Percentiles rank a stretch among this genome's conserved stretches.
These are phyloP conservation scores for Aechmea fasciata DNA, from an alignment of 176 grass and related monocot genomes.

Conservation along the genomic window DNA sequence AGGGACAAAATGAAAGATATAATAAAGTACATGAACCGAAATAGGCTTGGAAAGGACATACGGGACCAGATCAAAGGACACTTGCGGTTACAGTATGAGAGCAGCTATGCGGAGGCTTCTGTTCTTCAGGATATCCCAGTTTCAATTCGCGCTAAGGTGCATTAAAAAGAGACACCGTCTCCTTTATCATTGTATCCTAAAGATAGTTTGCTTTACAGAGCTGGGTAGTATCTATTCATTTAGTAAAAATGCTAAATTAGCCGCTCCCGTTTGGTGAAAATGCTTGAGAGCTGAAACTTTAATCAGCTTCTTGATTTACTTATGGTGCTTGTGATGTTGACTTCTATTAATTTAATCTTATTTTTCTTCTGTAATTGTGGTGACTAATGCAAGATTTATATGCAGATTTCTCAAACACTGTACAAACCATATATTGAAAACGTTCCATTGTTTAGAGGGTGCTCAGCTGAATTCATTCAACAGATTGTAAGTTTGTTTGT, in stretches of 20 bases:
- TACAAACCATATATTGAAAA: conserved; percentile 75
- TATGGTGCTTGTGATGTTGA: not conserved
- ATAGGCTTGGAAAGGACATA: conserved; percentile 72
- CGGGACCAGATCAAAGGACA: conserved; percentile 89
- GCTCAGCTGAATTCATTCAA: conserved; percentile 91
- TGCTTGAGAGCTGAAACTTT: too few species aligned
- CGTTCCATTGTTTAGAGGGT: conserved; percentile 68
- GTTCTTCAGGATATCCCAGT: conserved; percentile 84
- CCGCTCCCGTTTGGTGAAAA: too few species aligned
- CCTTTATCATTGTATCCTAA: too few species aligned
- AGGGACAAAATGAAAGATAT: conserved; percentile 99
- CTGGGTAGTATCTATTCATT: too few species aligned
- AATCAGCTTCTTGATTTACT: not conserved
- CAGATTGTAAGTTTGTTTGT: conserved; percentile 62
- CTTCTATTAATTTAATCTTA: conserved; percentile 1
- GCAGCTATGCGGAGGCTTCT: conserved; percentile 84
- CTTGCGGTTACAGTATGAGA: conserved; percentile 84
- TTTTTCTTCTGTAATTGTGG: conserved; percentile 11
- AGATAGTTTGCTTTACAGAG: too few species aligned
- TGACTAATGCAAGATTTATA: conserved; percentile 1
- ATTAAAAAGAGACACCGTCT: not conserved
- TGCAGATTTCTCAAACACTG: conserved; percentile 86
- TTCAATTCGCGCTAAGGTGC: conserved; percentile 89
- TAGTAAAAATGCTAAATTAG: too few species aligned
- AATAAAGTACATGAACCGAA: conserved; percentile 92